Evolutionary conservation across 2,329 filamentous ascomycete genomes (phyloP).

Genomic region (Colletotrichum aenigma): DNA sequence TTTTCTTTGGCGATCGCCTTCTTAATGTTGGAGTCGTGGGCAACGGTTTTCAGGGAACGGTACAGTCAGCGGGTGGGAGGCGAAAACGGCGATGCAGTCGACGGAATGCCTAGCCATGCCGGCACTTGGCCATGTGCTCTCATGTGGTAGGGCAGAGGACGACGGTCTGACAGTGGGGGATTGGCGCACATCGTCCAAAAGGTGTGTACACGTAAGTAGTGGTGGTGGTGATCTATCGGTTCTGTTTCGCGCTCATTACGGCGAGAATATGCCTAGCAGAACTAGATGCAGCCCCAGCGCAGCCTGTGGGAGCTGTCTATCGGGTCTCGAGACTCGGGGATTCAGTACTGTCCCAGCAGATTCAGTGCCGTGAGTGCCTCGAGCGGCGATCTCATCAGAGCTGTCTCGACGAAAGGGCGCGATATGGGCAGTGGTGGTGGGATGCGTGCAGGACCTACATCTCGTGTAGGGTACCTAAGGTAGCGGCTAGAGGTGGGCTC

Average conservation of each 20-base stretch:
- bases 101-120: conserved; percentile 10
- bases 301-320: not conserved
- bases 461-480: not conserved
- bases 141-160: not conserved
- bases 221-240: not conserved
- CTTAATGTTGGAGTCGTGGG: not conserved
- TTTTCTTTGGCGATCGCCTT: not conserved
- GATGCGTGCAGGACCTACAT: not conserved
- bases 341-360: not conserved
- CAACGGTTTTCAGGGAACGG: not conserved
- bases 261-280: not conserved
- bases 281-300: not conserved
- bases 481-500: not conserved
- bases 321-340: not conserved
- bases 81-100: not conserved
- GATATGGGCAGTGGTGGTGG: not conserved
- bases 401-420: not conserved
- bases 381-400: not conserved
- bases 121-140: conserved; percentile 18
- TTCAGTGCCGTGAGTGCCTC: not conserved
- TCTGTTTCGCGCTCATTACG: not conserved
- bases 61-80: not conserved
- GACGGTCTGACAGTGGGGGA: not conserved
- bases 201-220: not conserved
- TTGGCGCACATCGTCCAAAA: not conserved